Percentiles rank a stretch among this genome's conserved stretches.
Evolutionary conservation across 176 grass and related monocot genomes (phyloP).

Genomic region (Hyparrhenia diplandra): DNA sequence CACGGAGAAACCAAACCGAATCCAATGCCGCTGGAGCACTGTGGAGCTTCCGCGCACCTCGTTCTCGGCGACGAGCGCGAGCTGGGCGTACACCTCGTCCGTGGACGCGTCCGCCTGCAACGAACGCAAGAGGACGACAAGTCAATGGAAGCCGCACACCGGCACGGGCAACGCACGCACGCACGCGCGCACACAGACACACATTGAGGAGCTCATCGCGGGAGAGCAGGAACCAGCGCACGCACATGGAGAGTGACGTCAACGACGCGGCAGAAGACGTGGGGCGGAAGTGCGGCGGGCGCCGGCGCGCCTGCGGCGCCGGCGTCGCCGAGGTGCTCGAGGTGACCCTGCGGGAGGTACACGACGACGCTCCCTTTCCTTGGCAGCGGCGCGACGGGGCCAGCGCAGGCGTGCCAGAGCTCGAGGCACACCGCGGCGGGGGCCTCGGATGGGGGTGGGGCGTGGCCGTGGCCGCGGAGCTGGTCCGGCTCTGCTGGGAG

Average conservation of each 20-base stretch:
- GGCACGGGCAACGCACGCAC: not conserved
- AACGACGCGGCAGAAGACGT: conserved; percentile 83
- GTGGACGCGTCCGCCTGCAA: conserved; percentile 72
- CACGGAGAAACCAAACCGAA: not conserved
- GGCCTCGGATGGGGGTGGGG: not conserved
- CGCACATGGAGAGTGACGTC: conserved; percentile 80
- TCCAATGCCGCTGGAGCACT: not conserved
- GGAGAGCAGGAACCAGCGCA: not conserved
- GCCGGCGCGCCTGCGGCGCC: not conserved
- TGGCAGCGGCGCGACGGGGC: conserved; percentile 50
- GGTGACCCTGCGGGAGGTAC: conserved; percentile 77
- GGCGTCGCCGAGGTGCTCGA: conserved; percentile 46
- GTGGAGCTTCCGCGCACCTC: conserved; percentile 41
- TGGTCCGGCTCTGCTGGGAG: conserved; percentile 28
- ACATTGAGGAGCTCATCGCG: conserved; percentile 16
- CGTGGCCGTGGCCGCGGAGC: conserved; percentile 18
- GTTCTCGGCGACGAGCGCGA: conserved; percentile 54
- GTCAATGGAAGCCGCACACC: not conserved
- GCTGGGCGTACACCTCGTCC: conserved; percentile 94
- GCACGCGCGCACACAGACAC: not conserved
- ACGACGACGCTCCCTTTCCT: conserved; percentile 60
- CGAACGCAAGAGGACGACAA: not conserved
- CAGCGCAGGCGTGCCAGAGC: conserved; percentile 89
- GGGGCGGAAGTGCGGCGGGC: conserved; percentile 37
- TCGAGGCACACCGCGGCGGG: conserved; percentile 48